Evolutionary conservation across 2,329 filamentous ascomycete species (phyloP), one percentile per base, ranked within the genome.

Genomic region (Venturia effusa): DNA sequence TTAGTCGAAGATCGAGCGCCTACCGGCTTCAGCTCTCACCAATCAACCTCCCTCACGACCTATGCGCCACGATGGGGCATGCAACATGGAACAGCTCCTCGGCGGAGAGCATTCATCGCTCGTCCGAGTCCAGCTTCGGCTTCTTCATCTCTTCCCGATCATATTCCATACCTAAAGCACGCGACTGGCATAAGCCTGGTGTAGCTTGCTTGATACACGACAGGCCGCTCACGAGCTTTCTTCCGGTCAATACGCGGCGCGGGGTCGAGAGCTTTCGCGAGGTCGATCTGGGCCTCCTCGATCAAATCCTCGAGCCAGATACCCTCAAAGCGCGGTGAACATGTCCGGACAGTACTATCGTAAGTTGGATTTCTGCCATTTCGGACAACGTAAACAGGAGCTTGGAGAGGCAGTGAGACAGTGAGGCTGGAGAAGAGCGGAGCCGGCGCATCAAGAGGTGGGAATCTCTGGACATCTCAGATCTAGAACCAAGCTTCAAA

Each of bases 271-370:
- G 27, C n/a, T 4, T 4, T 57, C 15, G 2, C 27, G 15, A 57
- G 27, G 15, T 6, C 51, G 51, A 57, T 34, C n/a, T 24, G 13
- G 19, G 51, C 15, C 30, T 8, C 4, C 51, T 57, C 51, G 17
- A 27, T 22, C 27, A 51, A 4, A 15, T 51, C n/a, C 11, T 34
- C 51, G 7, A 19, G 51, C 45, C 34, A 17, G 15, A 34, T 34
- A 57, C 24, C 22, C 30, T 19, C n/a, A 24, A 32, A 34, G 30
- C 27, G 30, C 17, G 10, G 51, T 34, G 7, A 34, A 57, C 8
- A 57, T 57, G 51, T 57, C 51, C 8, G 51, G 51, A 57, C 51
- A 57, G 27, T 57, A 57, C 51, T 57, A 57, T 10, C 51, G 51
- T 57, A 57, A 57, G 51, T 57, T n/a, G 45, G 27, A 5, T 3